Percentiles rank a stretch among this genome's conserved stretches.
These are phyloP conservation scores for Astragalus membranaceus DNA, from an alignment of 306 rosid species.

Conservation along the genomic window DNA sequence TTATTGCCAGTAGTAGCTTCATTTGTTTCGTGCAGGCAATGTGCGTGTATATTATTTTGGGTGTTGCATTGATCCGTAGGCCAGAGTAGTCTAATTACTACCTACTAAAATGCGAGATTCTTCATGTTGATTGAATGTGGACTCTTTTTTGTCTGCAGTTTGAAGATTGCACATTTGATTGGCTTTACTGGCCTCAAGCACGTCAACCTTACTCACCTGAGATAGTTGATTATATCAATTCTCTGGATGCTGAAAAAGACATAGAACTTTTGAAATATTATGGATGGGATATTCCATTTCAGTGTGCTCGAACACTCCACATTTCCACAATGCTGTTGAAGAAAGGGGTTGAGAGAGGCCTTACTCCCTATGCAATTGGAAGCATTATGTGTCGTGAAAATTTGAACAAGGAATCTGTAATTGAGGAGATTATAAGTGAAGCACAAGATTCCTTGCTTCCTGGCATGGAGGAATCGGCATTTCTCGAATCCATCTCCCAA, in stretches of 20 bases:
- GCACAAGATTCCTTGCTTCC: slow-evolving; percentile 51
- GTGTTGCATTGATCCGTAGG: not conserved
- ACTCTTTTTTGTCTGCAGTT: slow-evolving; percentile 38
- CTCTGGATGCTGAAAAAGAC: slow-evolving; percentile 65
- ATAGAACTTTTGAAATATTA: slow-evolving; percentile 47
- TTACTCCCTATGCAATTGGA: slow-evolving; percentile 65
- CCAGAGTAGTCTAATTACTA: not conserved
- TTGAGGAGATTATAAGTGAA: slow-evolving; percentile 58
- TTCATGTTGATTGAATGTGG: slow-evolving; percentile 4
- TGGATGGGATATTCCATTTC: slow-evolving; percentile 65
- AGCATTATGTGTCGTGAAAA: slow-evolving; percentile 66
- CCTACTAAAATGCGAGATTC: not conserved
- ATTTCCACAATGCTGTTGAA: slow-evolving; percentile 75
- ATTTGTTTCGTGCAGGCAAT: not conserved
- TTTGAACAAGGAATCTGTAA: slow-evolving; percentile 51
- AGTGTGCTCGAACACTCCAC: slow-evolving; percentile 48
- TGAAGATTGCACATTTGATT: slow-evolving; percentile 84
- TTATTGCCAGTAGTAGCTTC: not conserved
- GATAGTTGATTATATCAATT: slow-evolving; percentile 51
- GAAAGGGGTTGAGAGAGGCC: slow-evolving; percentile 69
- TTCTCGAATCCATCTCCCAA: slow-evolving; percentile 45
- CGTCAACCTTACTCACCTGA: slow-evolving; percentile 50
- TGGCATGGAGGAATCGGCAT: slow-evolving; percentile 52
- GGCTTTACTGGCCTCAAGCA: slow-evolving; percentile 91
- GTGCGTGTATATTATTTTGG: not conserved